Evolutionary conservation across 495 filamentous ascomycete species (phyloP).

Genomic region (Neurospora sp.): DNA sequence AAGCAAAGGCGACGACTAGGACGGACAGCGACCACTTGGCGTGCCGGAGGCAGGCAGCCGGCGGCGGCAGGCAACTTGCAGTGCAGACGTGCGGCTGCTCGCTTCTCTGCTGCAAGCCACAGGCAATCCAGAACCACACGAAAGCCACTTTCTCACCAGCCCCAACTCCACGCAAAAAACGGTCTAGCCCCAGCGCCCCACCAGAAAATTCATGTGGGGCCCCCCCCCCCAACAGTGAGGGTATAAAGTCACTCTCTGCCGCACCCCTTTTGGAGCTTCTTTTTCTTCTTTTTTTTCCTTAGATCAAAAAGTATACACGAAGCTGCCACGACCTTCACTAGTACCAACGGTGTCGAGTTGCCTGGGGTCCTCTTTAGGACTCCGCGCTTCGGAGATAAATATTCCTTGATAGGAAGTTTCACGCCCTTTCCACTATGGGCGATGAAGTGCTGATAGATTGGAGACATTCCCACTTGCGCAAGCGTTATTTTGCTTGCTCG

Average conservation of each 20-base stretch:
- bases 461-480: slow-evolving; percentile 16
- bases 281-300: slow-evolving; percentile 24
- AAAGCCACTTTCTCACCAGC: neutral
- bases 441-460: slow-evolving; percentile 39
- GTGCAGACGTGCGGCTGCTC: neutral
- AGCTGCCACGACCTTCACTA: slow-evolving; percentile 44
- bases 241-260: slow-evolving; percentile 1
- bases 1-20: neutral
- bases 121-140: neutral
- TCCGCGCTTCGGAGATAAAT: slow-evolving; percentile 38
- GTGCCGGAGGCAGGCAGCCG: neutral
- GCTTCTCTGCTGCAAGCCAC: neutral
- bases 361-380: slow-evolving; percentile 30
- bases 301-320: slow-evolving; percentile 46
- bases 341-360: slow-evolving; percentile 41
- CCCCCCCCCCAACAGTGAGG: neutral
- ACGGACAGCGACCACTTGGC: neutral
- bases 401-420: slow-evolving; percentile 45
- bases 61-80: neutral
- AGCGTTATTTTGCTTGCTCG: neutral
- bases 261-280: neutral
- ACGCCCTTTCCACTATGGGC: slow-evolving; percentile 30
- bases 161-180: neutral
- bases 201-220: neutral
- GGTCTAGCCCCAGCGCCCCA: neutral